Evolutionary conservation across 2,329 filamentous ascomycete genomes (phyloP).

Genomic region (Pestalotiopsis fici): DNA sequence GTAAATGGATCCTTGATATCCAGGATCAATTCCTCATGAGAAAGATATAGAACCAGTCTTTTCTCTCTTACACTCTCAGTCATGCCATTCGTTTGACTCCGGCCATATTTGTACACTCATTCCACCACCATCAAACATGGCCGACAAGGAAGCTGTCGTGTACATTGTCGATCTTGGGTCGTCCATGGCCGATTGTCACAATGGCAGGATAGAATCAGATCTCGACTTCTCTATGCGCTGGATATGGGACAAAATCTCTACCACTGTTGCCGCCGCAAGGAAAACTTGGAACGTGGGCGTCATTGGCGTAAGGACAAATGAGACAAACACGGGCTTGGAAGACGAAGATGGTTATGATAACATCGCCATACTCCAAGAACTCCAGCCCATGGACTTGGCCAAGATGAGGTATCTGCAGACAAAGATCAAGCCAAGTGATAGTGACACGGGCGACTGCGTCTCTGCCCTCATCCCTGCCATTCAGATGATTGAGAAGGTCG

Average conservation of each 20-base stretch:
- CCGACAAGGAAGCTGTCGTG: slow-evolving; percentile 88
- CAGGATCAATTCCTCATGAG: neutral
- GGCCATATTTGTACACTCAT: neutral
- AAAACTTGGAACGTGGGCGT: slow-evolving; percentile 79
- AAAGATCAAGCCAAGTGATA: slow-evolving; percentile 67
- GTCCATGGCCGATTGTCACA: slow-evolving; percentile 76
- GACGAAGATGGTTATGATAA: slow-evolving; percentile 76
- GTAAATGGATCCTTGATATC: neutral
- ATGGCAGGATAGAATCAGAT: slow-evolving; percentile 75
- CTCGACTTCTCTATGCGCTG: slow-evolving; percentile 90
- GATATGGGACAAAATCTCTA: slow-evolving; percentile 90
- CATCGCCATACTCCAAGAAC: slow-evolving; percentile 76
- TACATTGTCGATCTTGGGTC: slow-evolving; percentile 87
- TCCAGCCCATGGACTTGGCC: slow-evolving; percentile 62
- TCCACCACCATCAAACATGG: slow-evolving; percentile 60
- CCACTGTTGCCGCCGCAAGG: slow-evolving; percentile 66
- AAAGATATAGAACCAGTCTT: neutral
- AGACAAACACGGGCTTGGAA: slow-evolving; percentile 68
- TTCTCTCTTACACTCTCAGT: neutral
- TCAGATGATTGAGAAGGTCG: slow-evolving; percentile 79
- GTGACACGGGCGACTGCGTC: slow-evolving; percentile 76
- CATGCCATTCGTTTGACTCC: neutral
- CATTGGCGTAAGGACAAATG: slow-evolving; percentile 79
- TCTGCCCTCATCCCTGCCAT: slow-evolving; percentile 86
- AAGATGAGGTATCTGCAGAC: slow-evolving; percentile 66